phyloP scores from a whole-genome alignment of 805 yeast genomes.

The Torulaspora indica region DNA sequence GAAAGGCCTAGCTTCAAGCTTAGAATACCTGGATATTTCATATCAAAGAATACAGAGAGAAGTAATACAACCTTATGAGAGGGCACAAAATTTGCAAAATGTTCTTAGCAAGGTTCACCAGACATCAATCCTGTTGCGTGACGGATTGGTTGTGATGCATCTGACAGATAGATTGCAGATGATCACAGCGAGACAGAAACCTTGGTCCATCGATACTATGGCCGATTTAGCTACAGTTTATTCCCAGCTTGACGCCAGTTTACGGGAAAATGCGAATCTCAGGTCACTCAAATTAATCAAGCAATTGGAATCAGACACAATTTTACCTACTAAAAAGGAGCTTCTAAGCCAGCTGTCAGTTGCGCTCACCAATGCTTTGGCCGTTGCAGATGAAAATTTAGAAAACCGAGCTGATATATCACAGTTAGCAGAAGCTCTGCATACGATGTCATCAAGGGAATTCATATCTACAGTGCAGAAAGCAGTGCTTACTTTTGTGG shows the following conservation, averaged over 20 bases:
- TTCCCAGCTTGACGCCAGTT: conserved; percentile 25
- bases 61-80: conserved; percentile 30
- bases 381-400: conserved; percentile 10
- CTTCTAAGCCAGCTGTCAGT: conserved; percentile 19
- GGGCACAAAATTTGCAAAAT: conserved; percentile 29
- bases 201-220: conserved; percentile 13
- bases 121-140: conserved; percentile 32
- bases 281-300: conserved; percentile 28
- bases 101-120: conserved; percentile 34
- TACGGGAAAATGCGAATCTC: conserved; percentile 28
- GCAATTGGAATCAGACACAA: conserved; percentile 19
- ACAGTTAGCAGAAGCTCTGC: conserved; percentile 17
- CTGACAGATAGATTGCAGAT: conserved; percentile 24
- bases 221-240: conserved; percentile 25
- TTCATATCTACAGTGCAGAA: conserved; percentile 24
- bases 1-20: conserved; percentile 21
- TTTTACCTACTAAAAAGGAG: conserved; percentile 22
- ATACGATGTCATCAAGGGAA: conserved; percentile 24
- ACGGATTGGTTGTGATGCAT: conserved; percentile 29
- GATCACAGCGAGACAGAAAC: conserved; percentile 4
- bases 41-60: conserved; percentile 32
- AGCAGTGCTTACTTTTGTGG: conserved; percentile 20
- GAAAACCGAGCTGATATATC: conserved; percentile 11
- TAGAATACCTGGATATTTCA: conserved; percentile 31
- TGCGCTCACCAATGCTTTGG: conserved; percentile 17